Base-by-base conservation (phyloP, 2,329 filamentous ascomycete genomes). In the Aspergillus calidoustus region DNA sequence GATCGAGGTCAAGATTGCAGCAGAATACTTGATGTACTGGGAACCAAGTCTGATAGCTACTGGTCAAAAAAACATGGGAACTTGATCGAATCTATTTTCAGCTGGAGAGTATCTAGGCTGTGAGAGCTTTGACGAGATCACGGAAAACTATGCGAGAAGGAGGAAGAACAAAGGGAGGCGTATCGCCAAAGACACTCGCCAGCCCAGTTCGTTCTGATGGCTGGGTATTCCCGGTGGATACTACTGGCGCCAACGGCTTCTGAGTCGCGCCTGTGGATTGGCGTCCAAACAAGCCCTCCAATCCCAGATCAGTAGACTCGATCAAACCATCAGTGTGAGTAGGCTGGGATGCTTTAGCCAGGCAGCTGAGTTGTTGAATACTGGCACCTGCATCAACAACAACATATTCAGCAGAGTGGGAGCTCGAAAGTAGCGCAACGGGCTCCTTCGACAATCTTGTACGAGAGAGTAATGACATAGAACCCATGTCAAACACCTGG, bases 331-430 rank as follows among this genome's bases (percentile, higher is more conserved):
- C 61, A 19, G 71, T 60, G 43, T 72, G 67, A n/a, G 63, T 53
- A 30, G 68, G 61, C 43, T 73, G 69, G 3, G 68, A 60, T 6
- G 66, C 63, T 54, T 69, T 73, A 25, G 67, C 67, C 54, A 66
- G 51, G 34, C 71, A 73, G 30, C 71, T 68, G 50, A 78, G 64
- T 44, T 72, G 73, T 79, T 87, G 88, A 44, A 96, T 81, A 69
- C 91, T 89, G 15, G 92, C 91, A 0, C 86, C 83, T n/a, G 89
- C 84, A 73, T 96, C 92, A 6, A 97, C 77, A 9, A 89, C 79
- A 44, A 95, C 80, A 74, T 92, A 97, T 4, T 92, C 92, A 50
- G 86, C 87, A 2, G 87, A 86, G 22, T 83, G 83, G 13, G 84
- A 81, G 22, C 86, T 83, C 3, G 91, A 84, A 2, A 92, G 79